phyloP scores from a whole-genome alignment of 306 rosid genomes.

The Begonia fuchsioides region DNA sequence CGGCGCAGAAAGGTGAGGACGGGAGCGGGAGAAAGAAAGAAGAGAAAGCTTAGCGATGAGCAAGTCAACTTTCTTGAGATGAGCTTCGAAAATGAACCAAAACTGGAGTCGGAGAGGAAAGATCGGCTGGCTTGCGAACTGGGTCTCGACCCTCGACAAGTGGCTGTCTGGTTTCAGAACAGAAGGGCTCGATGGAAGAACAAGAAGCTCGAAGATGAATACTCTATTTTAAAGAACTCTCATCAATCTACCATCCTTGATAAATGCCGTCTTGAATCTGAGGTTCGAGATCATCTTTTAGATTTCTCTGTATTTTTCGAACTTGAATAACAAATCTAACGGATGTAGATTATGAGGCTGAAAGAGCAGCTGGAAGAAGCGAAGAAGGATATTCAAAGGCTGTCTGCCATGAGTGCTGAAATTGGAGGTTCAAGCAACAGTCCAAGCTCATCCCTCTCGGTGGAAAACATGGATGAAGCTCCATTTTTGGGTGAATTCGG shows the following conservation, averaged over 20 bases:
- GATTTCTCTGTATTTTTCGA: too few relatives aligned
- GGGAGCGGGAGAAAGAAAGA: conserved; percentile 27
- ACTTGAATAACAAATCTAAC: too few relatives aligned
- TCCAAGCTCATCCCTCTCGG: conserved; percentile 11
- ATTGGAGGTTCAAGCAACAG: conserved; percentile 6
- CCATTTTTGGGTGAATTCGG: conserved; percentile 12
- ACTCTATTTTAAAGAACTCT: conserved; percentile 38
- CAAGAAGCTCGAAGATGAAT: conserved; percentile 79
- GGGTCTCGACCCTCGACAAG: conserved; percentile 87
- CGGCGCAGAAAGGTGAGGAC: conserved; percentile 63
- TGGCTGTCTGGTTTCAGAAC: conserved; percentile 91
- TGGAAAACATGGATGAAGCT: not conserved
- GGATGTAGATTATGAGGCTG: too few relatives aligned
- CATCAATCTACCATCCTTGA: conserved; percentile 43
- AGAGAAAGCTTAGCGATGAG: conserved; percentile 61
- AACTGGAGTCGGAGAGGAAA: conserved; percentile 69
- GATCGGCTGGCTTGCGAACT: conserved; percentile 62
- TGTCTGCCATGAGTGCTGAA: not conserved
- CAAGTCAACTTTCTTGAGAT: conserved; percentile 54
- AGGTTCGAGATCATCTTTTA: too few relatives aligned
- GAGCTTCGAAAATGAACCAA: conserved; percentile 57
- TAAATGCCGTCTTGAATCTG: conserved; percentile 54
- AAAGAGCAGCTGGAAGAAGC: too few relatives aligned
- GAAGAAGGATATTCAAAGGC: too few relatives aligned
- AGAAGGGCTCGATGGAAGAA: conserved; percentile 94